Percentiles rank a stretch among this genome's conserved stretches.
These are phyloP conservation scores for Blumeria graminis DNA, from an alignment of 2,329 filamentous ascomycete species.

Conservation along the genomic window DNA sequence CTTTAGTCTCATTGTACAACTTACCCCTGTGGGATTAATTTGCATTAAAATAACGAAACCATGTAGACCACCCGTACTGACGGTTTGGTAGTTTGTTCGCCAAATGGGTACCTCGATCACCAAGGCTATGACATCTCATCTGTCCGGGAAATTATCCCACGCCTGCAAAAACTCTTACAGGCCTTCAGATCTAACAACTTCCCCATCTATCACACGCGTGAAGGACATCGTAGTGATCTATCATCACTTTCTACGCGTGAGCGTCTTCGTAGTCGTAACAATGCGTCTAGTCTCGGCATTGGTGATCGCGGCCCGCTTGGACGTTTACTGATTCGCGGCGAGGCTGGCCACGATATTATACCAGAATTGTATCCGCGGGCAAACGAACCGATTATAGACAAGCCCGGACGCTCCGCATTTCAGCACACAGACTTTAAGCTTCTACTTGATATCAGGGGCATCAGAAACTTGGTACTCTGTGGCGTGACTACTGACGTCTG, in stretches of 20 bases:
- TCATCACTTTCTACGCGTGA: constrained; percentile 32
- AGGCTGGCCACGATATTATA: constrained; percentile 31
- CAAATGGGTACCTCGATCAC: too few relatives aligned
- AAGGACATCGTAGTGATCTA: constrained; percentile 29
- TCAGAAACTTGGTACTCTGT: constrained; percentile 15
- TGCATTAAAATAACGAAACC: too few relatives aligned
- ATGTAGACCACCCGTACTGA: too few relatives aligned
- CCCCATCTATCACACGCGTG: constrained; percentile 5
- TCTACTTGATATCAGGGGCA: constrained; percentile 13
- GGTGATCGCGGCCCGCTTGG: constrained; percentile 28
- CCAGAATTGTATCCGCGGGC: constrained; percentile 16
- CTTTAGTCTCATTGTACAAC: too few relatives aligned
- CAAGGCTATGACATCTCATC: too few relatives aligned
- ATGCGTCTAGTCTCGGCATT: constrained; percentile 25
- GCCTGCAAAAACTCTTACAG: too few relatives aligned
- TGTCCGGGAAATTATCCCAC: too few relatives aligned
- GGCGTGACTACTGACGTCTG: constrained; percentile 18
- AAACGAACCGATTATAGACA: constrained; percentile 15
- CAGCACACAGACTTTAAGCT: constrained; percentile 18
- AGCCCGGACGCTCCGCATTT: constrained; percentile 16
- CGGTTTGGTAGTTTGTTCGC: too few relatives aligned
- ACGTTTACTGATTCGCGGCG: constrained; percentile 31
- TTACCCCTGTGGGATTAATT: too few relatives aligned
- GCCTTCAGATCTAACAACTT: too few relatives aligned
- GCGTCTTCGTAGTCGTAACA: constrained; percentile 25